Percentiles rank a stretch among this genome's conserved stretches.
Conservation (phyloP, 1,139 yeast genomes). For the Hanseniaspora uvarum region DNA sequence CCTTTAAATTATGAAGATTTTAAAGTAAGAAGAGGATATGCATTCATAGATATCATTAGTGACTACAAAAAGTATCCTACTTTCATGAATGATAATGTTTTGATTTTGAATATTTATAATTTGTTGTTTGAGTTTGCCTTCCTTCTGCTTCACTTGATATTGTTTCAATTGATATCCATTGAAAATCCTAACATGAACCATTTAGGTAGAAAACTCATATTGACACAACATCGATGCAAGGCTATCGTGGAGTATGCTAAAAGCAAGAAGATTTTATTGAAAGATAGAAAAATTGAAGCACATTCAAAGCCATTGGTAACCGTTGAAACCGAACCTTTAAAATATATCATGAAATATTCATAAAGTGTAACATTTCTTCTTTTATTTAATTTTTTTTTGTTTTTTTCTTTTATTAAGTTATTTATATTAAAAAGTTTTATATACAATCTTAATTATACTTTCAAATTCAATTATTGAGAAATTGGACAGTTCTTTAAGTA, state of each 20-base stretch:
- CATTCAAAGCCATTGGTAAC: slow-evolving; percentile 10
- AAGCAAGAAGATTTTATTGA: not conserved
- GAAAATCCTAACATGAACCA: slow-evolving; percentile 26
- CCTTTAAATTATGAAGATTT: slow-evolving; percentile 27
- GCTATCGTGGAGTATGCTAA: not conserved
- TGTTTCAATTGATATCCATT: slow-evolving; percentile 31
- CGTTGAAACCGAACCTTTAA: slow-evolving; percentile 8
- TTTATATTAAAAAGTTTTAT: slow-evolving; percentile 6
- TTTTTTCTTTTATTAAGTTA: slow-evolving; percentile 14
- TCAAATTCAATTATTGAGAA: slow-evolving; percentile 36
- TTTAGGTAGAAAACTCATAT: slow-evolving; percentile 3
- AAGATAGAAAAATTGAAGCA: slow-evolving; percentile 5
- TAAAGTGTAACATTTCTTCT: slow-evolving; percentile 9
- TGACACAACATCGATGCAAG: slow-evolving; percentile 9
- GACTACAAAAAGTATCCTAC: slow-evolving; percentile 35
- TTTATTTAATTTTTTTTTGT: slow-evolving; percentile 17
- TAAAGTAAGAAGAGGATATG: slow-evolving; percentile 22
- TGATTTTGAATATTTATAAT: slow-evolving; percentile 28
- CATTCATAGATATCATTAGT: slow-evolving; percentile 32
- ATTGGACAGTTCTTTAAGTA: slow-evolving; percentile 72
- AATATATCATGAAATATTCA: slow-evolving; percentile 18
- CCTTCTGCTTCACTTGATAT: slow-evolving; percentile 29
- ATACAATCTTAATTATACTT: not conserved
- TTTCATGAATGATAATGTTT: slow-evolving; percentile 27
- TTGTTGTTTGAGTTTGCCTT: slow-evolving; percentile 29